A percentile compares a stretch with the other conserved stretches of the same genome.
Evolutionary conservation across 768 basidiomycete species (phyloP).

Genomic region (Daedaleopsis sinensis): DNA sequence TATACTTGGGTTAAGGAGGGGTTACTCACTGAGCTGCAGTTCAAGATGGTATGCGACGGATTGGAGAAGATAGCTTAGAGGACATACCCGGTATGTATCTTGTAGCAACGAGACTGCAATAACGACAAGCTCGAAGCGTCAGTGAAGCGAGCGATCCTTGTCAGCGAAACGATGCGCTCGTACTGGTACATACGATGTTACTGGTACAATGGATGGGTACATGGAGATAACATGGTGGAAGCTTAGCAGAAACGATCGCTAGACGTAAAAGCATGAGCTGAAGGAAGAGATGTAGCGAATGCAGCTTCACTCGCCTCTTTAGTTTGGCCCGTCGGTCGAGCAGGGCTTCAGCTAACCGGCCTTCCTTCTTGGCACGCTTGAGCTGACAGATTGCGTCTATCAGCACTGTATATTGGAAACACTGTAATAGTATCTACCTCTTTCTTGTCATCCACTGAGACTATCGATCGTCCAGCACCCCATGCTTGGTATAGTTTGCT

Average conservation of each 20-base stretch:
- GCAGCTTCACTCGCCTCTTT: slow-evolving; percentile 61
- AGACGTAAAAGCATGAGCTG: not conserved
- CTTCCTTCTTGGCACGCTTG: slow-evolving; percentile 77
- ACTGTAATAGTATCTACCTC: slow-evolving; percentile 52
- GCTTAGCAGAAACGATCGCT: slow-evolving; percentile 51
- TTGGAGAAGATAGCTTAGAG: not conserved
- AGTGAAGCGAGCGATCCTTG: too few relatives aligned
- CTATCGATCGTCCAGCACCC: slow-evolving; percentile 77
- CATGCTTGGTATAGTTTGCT: slow-evolving; percentile 81
- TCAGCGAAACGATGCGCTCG: too few relatives aligned
- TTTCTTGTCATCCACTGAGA: slow-evolving; percentile 71
- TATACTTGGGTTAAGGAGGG: slow-evolving; percentile 14
- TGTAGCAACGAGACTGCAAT: too few relatives aligned
- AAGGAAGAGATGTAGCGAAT: not conserved
- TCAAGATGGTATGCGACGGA: slow-evolving; percentile 11
- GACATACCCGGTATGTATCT: not conserved
- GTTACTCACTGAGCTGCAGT: slow-evolving; percentile 12
- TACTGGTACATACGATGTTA: too few relatives aligned
- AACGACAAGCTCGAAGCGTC: too few relatives aligned
- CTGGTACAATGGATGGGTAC: slow-evolving; percentile 7
- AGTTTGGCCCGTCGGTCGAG: slow-evolving; percentile 81
- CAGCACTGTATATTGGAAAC: slow-evolving; percentile 8
- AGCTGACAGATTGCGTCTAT: slow-evolving; percentile 46
- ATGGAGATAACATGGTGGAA: not conserved
- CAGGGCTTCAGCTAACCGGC: slow-evolving; percentile 78